Evolutionary conservation across 148 eudicot species (phyloP).

Genomic region (Nepenthes gracilis): DNA sequence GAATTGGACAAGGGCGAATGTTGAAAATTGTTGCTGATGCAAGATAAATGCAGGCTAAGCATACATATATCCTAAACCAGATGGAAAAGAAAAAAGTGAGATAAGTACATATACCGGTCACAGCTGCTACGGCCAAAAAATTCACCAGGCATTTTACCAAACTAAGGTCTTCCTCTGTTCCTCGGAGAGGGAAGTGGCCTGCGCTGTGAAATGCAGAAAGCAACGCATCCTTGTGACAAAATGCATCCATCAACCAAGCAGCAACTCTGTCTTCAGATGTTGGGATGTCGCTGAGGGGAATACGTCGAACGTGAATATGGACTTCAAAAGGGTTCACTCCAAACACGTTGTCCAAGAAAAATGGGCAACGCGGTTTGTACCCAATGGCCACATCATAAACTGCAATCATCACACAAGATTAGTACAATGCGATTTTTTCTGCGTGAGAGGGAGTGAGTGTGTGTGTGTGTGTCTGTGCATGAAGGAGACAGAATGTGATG

Average conservation of each 20-base stretch:
- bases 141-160: conserved; percentile 44
- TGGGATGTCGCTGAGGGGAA: conserved; percentile 44
- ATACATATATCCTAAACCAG: conserved; percentile 59
- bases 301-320: conserved; percentile 66
- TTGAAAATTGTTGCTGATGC: conserved; percentile 47
- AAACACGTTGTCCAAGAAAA: conserved; percentile 78
- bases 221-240: conserved; percentile 54
- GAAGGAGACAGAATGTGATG: too few relatives aligned
- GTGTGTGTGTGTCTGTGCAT: too few relatives aligned
- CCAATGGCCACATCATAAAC: conserved; percentile 92
- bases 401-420: conserved; percentile 15
- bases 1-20: conserved; percentile 40
- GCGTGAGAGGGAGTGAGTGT: neutral
- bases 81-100: conserved; percentile 43
- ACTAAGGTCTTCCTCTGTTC: conserved; percentile 37
- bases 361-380: conserved; percentile 64
- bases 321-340: conserved; percentile 86
- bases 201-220: conserved; percentile 46
- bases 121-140: conserved; percentile 28
- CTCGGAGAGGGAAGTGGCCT: conserved; percentile 68
- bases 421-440: neutral
- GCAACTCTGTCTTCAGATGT: conserved; percentile 39
- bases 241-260: conserved; percentile 65
- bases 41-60: conserved; percentile 45
- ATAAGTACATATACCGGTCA: conserved; percentile 39